Conservation (phyloP, 805 yeast species). For the Metschnikowia aberdeeniae region DNA sequence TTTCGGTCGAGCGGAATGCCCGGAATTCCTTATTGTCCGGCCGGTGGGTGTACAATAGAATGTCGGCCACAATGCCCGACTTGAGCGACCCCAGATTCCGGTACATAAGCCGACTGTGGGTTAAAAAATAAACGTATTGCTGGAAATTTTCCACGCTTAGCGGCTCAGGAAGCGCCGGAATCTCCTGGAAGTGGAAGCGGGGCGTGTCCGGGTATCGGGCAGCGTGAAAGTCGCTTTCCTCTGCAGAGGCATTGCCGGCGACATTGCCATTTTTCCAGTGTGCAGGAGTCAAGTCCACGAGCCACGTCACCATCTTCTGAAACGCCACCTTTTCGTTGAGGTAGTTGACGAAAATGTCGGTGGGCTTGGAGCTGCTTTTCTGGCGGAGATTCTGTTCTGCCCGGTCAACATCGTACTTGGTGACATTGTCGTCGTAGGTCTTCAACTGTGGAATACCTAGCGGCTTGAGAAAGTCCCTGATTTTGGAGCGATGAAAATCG, state of each 20-base stretch:
- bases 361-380: slow-evolving; percentile 16
- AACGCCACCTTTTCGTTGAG: slow-evolving; percentile 28
- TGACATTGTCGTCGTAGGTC: slow-evolving; percentile 22
- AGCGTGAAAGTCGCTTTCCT: slow-evolving; percentile 17
- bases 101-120: slow-evolving; percentile 32
- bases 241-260: slow-evolving; percentile 13
- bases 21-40: slow-evolving; percentile 29
- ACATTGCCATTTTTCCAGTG: slow-evolving; percentile 20
- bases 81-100: slow-evolving; percentile 30
- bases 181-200: slow-evolving; percentile 24
- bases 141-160: slow-evolving; percentile 27
- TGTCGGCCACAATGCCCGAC: slow-evolving; percentile 35
- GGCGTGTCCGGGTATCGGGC: slow-evolving; percentile 12
- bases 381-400: slow-evolving; percentile 28
- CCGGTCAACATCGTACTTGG: slow-evolving; percentile 19
- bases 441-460: slow-evolving; percentile 32
- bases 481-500: slow-evolving; percentile 20
- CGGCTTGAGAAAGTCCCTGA: slow-evolving; percentile 33
- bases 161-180: slow-evolving; percentile 31
- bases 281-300: slow-evolving; percentile 31
- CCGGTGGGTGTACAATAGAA: slow-evolving; percentile 36
- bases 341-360: slow-evolving; percentile 21
- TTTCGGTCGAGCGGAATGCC: slow-evolving; percentile 28
- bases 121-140: slow-evolving; percentile 33
- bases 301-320: slow-evolving; percentile 29